Conservation (phyloP, 2,329 filamentous ascomycete genomes). For the Lecanicillium sp. region DNA sequence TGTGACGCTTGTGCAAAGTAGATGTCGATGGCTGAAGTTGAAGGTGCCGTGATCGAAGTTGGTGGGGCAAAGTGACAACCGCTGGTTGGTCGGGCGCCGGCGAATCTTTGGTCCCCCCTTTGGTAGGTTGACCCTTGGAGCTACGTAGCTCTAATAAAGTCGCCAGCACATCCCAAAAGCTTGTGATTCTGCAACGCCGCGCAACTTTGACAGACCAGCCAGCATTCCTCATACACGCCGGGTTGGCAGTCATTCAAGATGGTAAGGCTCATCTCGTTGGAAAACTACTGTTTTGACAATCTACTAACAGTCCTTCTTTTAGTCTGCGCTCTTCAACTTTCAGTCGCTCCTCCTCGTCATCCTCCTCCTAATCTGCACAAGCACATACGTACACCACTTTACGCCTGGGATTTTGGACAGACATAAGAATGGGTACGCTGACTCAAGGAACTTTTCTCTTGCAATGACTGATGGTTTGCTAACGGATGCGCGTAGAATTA, state of each 20-base stretch:
- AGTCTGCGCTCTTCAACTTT: slow-evolving; percentile 99
- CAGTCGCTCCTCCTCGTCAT: slow-evolving; percentile 92
- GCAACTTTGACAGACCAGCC: neutral
- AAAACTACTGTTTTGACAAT: no score
- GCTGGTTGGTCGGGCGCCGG: slow-evolving; percentile 17
- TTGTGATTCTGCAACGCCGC: neutral
- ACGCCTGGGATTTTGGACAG: slow-evolving; percentile 85
- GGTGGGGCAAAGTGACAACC: no score
- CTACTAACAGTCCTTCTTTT: slow-evolving; percentile 6
- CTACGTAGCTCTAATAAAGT: neutral
- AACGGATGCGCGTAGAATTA: slow-evolving; percentile 26
- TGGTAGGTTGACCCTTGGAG: slow-evolving; percentile 2
- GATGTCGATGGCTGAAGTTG: no score
- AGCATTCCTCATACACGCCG: neutral
- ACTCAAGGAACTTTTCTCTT: neutral
- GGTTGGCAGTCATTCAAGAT: slow-evolving; percentile 13
- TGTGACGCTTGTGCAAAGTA: no score
- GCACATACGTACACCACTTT: slow-evolving; percentile 84
- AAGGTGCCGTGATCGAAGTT: no score
- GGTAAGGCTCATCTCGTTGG: slow-evolving; percentile 12
- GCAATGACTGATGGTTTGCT: neutral
- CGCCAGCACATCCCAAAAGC: neutral
- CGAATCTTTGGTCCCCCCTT: slow-evolving; percentile 27
- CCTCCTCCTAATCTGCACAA: slow-evolving; percentile 91
- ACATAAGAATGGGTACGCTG: slow-evolving; percentile 75